Base-by-base conservation (phyloP, 2,329 filamentous ascomycete species). In the Zasmidium angulare region DNA sequence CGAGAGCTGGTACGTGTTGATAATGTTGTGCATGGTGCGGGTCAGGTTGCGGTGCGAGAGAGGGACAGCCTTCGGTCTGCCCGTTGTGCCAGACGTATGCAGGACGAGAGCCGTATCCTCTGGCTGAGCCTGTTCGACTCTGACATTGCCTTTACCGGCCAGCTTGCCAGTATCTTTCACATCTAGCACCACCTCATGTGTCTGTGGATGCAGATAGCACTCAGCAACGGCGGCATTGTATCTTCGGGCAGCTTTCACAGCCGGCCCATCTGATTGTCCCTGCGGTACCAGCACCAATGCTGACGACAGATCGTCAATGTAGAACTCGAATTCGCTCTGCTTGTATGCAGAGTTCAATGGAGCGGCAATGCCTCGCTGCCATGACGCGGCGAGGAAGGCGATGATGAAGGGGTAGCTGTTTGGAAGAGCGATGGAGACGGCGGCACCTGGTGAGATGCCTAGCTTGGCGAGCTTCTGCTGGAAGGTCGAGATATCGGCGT, bases 371-470 rank as follows among this genome's bases (percentile, higher is more conserved):
- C 82, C 89, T 69, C 91, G 84, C 78, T 95, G 91, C 86, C 88
- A 91, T n/a, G 90, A 86, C 19, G 87, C 84, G n/a, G 90, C 91
- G 48, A 96, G 83, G 77, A 96, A 96, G 1, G 90, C 87, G 58
- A 95, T 86, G 72, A 96, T 89, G 77, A 96, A 95, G 75, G 93
- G 90, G 76, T 91, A 93, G 55, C 88, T 91, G 79, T 96, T 96
- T 60, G 89, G 84, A 19, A 92, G 83, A 24, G 91, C 89, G 72
- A 96, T 92, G 50, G 90, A 95, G 54, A 96, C 90, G 50, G 90
- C 87, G 14, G 87, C 84, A 65, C 83, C 82, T 47, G 84, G 82
- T 58, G 82, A 80, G 63, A 96, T 86, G 64, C 91, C 91, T 57
- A 93, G 81, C 50, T 82, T 82, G 22, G 91, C 90, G 63, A 96